These are phyloP conservation scores for Elsinoe batatas DNA, from an alignment of 2,329 filamentous ascomycete genomes.

Conservation along the genomic window DNA sequence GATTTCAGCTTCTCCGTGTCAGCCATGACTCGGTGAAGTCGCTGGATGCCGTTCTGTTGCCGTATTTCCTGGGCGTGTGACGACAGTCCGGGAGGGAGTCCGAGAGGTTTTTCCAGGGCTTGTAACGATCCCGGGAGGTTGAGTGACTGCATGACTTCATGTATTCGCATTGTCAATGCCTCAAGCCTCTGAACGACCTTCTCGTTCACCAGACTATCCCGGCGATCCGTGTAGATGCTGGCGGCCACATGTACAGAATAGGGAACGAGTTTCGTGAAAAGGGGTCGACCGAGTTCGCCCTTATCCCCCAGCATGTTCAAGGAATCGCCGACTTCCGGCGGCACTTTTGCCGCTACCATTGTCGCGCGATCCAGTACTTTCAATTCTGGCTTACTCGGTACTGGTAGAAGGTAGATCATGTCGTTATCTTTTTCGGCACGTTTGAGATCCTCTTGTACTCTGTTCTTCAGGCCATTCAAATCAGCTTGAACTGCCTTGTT, in stretches of 20 bases:
- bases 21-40: constrained; percentile 67
- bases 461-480: constrained; percentile 69
- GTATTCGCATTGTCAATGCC: constrained; percentile 65
- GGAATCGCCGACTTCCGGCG: constrained; percentile 72
- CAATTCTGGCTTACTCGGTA: constrained; percentile 81
- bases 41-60: constrained; percentile 75
- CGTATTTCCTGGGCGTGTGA: constrained; percentile 91
- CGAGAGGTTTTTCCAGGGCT: constrained; percentile 87
- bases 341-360: constrained; percentile 74
- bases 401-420: constrained; percentile 77
- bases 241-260: constrained; percentile 93
- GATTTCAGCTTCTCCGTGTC: constrained; percentile 85
- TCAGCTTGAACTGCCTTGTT: constrained; percentile 75
- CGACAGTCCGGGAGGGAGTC: constrained; percentile 71
- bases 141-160: constrained; percentile 67
- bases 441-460: constrained; percentile 79
- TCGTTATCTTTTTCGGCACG: constrained; percentile 94
- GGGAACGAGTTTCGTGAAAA: constrained; percentile 87
- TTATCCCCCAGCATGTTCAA: constrained; percentile 70
- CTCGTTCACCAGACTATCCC: constrained; percentile 83
- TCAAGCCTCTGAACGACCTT: constrained; percentile 80
- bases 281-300: constrained; percentile 67
- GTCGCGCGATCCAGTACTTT: constrained; percentile 75
- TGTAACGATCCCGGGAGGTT: constrained; percentile 89
- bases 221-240: constrained; percentile 86